These are phyloP conservation scores for Magnolia officinalis DNA, from an alignment of 164 flowering plant species.

Conservation along the genomic window DNA sequence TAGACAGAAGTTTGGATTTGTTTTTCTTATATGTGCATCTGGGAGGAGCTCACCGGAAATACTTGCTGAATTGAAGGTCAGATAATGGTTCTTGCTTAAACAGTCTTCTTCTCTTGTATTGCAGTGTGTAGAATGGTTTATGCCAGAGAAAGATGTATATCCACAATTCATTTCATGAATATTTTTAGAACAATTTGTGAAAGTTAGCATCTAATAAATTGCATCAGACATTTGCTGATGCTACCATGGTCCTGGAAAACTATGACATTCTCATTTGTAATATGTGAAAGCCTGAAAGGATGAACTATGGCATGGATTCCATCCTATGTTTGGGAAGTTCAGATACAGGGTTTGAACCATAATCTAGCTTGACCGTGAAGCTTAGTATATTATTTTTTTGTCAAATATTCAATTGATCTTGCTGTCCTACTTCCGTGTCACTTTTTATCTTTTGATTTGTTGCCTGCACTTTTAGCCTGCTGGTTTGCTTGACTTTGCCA, in stretches of 20 bases:
- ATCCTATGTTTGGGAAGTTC: too few species aligned
- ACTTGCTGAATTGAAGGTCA: constrained; percentile 76
- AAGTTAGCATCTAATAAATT: not conserved
- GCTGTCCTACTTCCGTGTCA: too few species aligned
- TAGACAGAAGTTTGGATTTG: constrained; percentile 75
- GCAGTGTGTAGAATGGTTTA: not conserved
- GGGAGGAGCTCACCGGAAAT: constrained; percentile 81
- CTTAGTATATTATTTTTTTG: too few species aligned
- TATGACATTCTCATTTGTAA: too few species aligned
- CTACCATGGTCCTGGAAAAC: not conserved
- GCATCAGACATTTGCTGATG: not conserved
- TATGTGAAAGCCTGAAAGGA: too few species aligned
- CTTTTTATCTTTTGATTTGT: too few species aligned
- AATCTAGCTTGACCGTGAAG: too few species aligned
- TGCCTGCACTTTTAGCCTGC: too few species aligned
- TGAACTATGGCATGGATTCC: too few species aligned
- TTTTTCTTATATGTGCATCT: constrained; percentile 89
- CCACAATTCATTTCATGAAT: not conserved
- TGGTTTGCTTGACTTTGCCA: too few species aligned
- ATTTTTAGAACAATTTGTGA: not conserved
- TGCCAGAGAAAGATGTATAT: not conserved
- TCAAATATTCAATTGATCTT: too few species aligned
- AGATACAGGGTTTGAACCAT: too few species aligned
- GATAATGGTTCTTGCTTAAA: not conserved
- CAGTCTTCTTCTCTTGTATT: not conserved